Base-by-base conservation (phyloP, 495 filamentous ascomycete species). In the Lentithecium fluviatile region DNA sequence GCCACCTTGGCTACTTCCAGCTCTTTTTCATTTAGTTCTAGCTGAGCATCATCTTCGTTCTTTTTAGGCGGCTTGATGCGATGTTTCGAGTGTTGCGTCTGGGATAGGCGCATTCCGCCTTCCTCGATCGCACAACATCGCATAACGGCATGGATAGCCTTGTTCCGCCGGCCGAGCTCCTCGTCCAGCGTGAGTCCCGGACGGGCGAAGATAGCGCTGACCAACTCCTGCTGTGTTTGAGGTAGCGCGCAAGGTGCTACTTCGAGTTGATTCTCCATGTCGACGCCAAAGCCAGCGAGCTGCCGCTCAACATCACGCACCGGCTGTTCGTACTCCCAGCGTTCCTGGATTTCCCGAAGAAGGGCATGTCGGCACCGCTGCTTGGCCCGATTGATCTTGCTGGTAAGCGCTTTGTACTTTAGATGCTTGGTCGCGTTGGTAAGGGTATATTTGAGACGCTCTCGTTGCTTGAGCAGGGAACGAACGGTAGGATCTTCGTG, bases 301-400 rank as follows among this genome's bases (percentile, higher is more conserved):
- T 75, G 64, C 45, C 48, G 66, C 56, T 74, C 63, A 45, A 64
- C 63, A 60, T 72, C 62, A 34, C 58, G 69, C 36, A 73, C 68
- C 8, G 60, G 67, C 47, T 70, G 60, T 58, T 71, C 60, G 25
- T 66, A 70, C 55, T 73, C 62, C 24, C 54, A 74, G 13, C 52
- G 52, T 56, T 73, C 57, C 15, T 66, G 46, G 52, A 71, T 52
- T 15, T 66, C 56, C 36, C 34, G 15, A 15, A 67, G 57, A 37
- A 70, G 67, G 36, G 65, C 25, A 55, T 52, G 45, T 55, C 56
- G 58, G 32, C 58, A 57, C n/a, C 64, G 68, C 56, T 70, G 51
- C 53, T 64, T 70, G 58, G 69, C 64, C 45, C 52, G 61, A 10
- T 37, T 59, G 24, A 64, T 54, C 23, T 25, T 36, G 56, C 45